These are phyloP conservation scores for Neoarthrinium moseri DNA, from an alignment of 2,329 filamentous ascomycete genomes.

Conservation along the genomic window DNA sequence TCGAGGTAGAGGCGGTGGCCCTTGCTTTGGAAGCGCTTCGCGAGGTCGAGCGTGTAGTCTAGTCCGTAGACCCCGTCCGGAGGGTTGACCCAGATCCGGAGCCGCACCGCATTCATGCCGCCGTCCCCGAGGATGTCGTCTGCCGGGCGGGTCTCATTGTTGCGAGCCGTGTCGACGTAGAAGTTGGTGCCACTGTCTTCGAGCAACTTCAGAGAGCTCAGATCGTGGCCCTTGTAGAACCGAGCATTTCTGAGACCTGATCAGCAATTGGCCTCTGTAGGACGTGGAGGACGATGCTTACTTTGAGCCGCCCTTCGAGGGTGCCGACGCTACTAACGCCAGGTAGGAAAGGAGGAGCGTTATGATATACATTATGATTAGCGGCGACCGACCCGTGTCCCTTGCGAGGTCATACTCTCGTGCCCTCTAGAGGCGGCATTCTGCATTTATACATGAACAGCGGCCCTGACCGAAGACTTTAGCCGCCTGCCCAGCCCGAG, in stretches of 20 bases:
- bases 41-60: conserved; percentile 24
- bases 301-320: conserved; percentile 4
- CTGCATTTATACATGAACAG: not conserved
- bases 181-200: not conserved
- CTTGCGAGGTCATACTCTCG: not conserved
- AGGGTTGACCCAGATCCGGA: conserved; percentile 7
- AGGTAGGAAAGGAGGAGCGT: not conserved
- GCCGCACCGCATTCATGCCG: conserved; percentile 3
- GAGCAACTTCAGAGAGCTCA: conserved; percentile 2
- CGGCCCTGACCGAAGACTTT: not conserved
- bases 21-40: conserved; percentile 30
- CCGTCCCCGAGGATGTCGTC: conserved; percentile 5
- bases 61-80: conserved; percentile 4
- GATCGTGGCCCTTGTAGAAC: conserved; percentile 8
- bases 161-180: conserved; percentile 4
- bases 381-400: not conserved
- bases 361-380: not conserved
- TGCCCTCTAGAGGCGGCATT: not conserved
- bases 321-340: not conserved
- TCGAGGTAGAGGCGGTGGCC: conserved; percentile 35
- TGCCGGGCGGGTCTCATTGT: conserved; percentile 1
- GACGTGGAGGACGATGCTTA: not conserved
- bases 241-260: not conserved
- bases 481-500: no score
- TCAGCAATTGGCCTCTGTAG: not conserved